These are phyloP conservation scores for Hemisphaericaspora xylofermentans DNA, from an alignment of 1,139 yeast genomes.

Conservation along the genomic window DNA sequence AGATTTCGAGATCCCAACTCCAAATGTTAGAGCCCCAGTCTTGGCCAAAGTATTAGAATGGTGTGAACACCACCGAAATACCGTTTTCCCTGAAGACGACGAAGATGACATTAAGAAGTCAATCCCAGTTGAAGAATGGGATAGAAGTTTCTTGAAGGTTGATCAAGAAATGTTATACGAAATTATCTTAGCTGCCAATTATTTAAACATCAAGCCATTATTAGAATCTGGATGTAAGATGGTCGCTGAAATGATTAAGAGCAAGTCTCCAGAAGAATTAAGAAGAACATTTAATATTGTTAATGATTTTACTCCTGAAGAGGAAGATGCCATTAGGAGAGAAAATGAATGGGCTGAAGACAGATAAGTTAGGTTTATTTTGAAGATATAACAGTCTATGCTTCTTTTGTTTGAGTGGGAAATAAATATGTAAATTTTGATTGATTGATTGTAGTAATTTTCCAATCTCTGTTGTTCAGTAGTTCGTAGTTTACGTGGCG, in stretches of 20 bases:
- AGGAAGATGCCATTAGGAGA: slow-evolving; percentile 94
- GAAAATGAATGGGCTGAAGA: slow-evolving; percentile 99
- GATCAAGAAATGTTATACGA: slow-evolving; percentile 99
- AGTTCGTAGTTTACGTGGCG: no score
- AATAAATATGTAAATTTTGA: no score
- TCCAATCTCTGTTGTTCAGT: no score
- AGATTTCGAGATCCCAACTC: slow-evolving; percentile 86
- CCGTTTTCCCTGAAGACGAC: slow-evolving; percentile 69
- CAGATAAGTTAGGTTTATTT: slow-evolving; percentile 44
- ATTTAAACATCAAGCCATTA: slow-evolving; percentile 87
- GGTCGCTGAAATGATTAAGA: slow-evolving; percentile 97
- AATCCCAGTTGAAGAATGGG: slow-evolving; percentile 94
- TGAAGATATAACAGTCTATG: neutral
- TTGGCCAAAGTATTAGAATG: slow-evolving; percentile 91
- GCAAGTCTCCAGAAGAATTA: slow-evolving; percentile 94
- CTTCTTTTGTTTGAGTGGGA: no score
- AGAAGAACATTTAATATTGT: slow-evolving; percentile 94
- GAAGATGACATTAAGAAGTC: slow-evolving; percentile 81
- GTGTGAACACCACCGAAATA: slow-evolving; percentile 95
- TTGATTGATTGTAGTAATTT: no score
- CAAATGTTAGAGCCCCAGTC: slow-evolving; percentile 84
- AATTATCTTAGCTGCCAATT: slow-evolving; percentile 93
- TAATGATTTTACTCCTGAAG: slow-evolving; percentile 96
- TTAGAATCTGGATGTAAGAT: slow-evolving; percentile 95
- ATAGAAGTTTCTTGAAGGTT: slow-evolving; percentile 88